A percentile compares a stretch with the other conserved stretches of the same genome.
phyloP scores from a whole-genome alignment of 257 asterid genomes.

The Striga asiatica region DNA sequence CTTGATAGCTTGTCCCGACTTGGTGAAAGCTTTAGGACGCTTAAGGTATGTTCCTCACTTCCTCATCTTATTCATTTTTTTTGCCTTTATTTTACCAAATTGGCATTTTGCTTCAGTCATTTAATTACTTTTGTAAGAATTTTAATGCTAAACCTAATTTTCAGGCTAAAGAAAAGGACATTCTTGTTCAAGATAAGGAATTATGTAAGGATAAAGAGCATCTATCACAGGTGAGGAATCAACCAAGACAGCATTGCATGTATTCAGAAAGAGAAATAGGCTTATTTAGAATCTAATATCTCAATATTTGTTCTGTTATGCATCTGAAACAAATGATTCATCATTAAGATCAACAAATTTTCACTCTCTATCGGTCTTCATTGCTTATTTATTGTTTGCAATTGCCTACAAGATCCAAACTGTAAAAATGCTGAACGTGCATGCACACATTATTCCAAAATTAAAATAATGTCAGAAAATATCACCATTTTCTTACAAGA shows the following conservation, averaged over 20 bases:
- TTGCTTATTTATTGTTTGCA: too few relatives aligned
- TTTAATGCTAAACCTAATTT: conserved; percentile 19
- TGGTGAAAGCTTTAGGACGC: conserved; percentile 94
- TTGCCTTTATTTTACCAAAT: conserved; percentile 11
- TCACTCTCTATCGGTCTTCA: too few relatives aligned
- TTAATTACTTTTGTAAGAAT: conserved; percentile 6
- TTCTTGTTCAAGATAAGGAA: conserved; percentile 66
- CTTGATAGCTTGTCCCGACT: conserved; percentile 70
- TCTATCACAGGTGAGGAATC: conserved; percentile 65
- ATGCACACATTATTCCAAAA: not conserved
- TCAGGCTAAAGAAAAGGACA: conserved; percentile 91
- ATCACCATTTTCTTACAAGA: not conserved
- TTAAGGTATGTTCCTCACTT: conserved; percentile 76
- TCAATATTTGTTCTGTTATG: too few relatives aligned
- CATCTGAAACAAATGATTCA: too few relatives aligned
- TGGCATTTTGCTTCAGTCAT: conserved; percentile 7
- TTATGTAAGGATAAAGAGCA: conserved; percentile 84
- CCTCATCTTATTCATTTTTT: conserved; percentile 18
- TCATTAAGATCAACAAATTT: too few relatives aligned
- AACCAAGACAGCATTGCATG: conserved; percentile 4
- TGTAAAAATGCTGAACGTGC: not conserved
- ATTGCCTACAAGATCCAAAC: too few relatives aligned
- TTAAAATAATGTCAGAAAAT: not conserved
- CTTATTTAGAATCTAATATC: too few relatives aligned
- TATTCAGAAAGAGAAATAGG: too few relatives aligned